Conservation (phyloP, 179 eudicot genomes). For the Beta lomatogona region DNA sequence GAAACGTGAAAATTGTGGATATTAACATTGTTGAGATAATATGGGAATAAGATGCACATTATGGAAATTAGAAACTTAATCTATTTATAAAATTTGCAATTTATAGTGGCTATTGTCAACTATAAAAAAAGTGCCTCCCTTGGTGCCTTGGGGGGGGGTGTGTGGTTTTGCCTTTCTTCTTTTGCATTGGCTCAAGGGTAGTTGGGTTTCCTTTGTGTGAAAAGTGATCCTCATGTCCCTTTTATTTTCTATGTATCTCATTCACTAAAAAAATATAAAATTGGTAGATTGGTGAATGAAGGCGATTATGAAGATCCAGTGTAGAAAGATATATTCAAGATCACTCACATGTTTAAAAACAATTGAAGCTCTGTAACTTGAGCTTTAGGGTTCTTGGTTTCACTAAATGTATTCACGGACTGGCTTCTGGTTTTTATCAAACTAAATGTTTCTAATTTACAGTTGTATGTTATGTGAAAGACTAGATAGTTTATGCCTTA, state of each 20-base stretch:
- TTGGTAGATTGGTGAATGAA: too few species aligned
- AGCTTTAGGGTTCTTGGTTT: not conserved
- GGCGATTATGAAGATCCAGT: too few species aligned
- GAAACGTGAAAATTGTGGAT: too few species aligned
- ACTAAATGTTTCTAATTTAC: not conserved
- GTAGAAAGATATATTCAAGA: too few species aligned
- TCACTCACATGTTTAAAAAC: too few species aligned
- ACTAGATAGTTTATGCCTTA: not conserved
- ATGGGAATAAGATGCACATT: not conserved
- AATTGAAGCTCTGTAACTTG: too few species aligned
- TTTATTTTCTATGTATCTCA: not conserved
- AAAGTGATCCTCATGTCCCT: too few species aligned
- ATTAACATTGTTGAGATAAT: not conserved
- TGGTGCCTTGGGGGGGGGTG: not conserved
- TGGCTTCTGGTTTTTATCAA: not conserved
- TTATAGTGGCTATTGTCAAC: not conserved
- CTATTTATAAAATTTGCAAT: not conserved
- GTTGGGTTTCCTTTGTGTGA: not conserved
- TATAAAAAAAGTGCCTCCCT: not conserved
- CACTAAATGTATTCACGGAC: not conserved
- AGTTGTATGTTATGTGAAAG: not conserved
- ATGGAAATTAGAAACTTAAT: not conserved
- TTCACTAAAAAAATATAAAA: not conserved
- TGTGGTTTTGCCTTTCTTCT: not conserved
- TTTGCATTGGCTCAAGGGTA: too few species aligned